Evolutionary conservation across 345 rosid species (phyloP).

Genomic region (Hibiscus mutabilis): DNA sequence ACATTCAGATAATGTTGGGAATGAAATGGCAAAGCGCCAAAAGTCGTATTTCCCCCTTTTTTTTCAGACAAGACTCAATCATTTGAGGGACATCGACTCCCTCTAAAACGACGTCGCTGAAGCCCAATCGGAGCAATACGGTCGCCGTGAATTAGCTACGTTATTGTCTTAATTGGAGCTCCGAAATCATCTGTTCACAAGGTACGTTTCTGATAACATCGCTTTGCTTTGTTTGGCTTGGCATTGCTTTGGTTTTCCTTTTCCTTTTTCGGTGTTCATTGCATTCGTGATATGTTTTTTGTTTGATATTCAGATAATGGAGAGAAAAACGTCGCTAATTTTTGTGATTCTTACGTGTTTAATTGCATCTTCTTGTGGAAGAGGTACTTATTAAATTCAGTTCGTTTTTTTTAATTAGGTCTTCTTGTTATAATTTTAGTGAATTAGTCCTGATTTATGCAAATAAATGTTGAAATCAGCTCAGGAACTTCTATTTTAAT

Average conservation of each 20-base stretch:
- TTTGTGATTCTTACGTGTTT: slow-evolving; percentile 26
- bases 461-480: not conserved
- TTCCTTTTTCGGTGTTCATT: not conserved
- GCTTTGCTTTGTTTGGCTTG: not conserved
- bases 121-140: not conserved
- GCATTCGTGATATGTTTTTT: not conserved
- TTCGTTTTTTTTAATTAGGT: not conserved
- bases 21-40: too few species aligned
- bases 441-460: not conserved
- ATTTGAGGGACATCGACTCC: not conserved
- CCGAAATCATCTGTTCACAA: not conserved
- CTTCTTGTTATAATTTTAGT: not conserved
- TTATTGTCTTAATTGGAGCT: not conserved
- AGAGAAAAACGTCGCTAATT: slow-evolving; percentile 27
- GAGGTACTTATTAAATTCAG: slow-evolving; percentile 31
- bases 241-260: not conserved
- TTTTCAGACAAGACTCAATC: not conserved
- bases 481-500: not conserved
- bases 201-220: not conserved
- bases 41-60: too few species aligned
- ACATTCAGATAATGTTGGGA: too few species aligned
- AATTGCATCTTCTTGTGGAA: slow-evolving; percentile 26
- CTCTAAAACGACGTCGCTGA: not conserved
- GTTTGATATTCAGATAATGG: slow-evolving; percentile 37
- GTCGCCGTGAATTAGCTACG: not conserved